These are phyloP conservation scores for Epichloe sylvatica DNA, from an alignment of 2,329 filamentous ascomycete species.

Conservation along the genomic window DNA sequence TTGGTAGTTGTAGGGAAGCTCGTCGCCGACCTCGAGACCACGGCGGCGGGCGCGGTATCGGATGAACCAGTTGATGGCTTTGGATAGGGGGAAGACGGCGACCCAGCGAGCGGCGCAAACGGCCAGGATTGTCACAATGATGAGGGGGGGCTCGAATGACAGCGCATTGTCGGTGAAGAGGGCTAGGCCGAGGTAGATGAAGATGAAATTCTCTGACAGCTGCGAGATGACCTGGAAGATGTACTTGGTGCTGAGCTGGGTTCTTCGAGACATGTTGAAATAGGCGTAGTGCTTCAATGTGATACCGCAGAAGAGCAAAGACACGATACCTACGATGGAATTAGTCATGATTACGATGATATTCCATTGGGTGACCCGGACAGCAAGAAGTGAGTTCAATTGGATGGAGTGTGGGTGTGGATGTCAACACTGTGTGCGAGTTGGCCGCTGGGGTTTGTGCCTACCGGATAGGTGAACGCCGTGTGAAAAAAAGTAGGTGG, in stretches of 20 bases:
- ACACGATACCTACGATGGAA: constrained; percentile 65
- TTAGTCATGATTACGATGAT: background rate
- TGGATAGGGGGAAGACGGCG: constrained; percentile 91
- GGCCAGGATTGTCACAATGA: constrained; percentile 79
- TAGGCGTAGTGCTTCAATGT: constrained; percentile 98
- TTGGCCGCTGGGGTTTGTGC: constrained; percentile 15
- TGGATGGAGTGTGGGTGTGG: background rate
- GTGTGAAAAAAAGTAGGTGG: constrained; percentile 96
- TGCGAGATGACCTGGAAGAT: constrained; percentile 91
- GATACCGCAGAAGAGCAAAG: constrained; percentile 91
- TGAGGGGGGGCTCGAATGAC: constrained; percentile 86
- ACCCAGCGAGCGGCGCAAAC: constrained; percentile 89
- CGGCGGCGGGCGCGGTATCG: constrained; percentile 68
- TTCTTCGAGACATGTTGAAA: constrained; percentile 98
- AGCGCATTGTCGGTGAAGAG: constrained; percentile 83
- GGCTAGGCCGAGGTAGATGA: constrained; percentile 92
- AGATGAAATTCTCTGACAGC: constrained; percentile 97
- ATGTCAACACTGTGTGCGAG: background rate
- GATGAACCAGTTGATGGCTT: constrained; percentile 82
- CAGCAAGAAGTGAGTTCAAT: background rate
- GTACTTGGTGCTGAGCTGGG: constrained; percentile 95
- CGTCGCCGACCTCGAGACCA: constrained; percentile 63
- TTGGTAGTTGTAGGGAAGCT: constrained; percentile 88
- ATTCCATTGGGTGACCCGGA: no score
- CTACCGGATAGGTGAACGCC: constrained; percentile 89